Evolutionary conservation across 2,329 filamentous ascomycete genomes (phyloP).

Genomic region (Fusarium siculi): DNA sequence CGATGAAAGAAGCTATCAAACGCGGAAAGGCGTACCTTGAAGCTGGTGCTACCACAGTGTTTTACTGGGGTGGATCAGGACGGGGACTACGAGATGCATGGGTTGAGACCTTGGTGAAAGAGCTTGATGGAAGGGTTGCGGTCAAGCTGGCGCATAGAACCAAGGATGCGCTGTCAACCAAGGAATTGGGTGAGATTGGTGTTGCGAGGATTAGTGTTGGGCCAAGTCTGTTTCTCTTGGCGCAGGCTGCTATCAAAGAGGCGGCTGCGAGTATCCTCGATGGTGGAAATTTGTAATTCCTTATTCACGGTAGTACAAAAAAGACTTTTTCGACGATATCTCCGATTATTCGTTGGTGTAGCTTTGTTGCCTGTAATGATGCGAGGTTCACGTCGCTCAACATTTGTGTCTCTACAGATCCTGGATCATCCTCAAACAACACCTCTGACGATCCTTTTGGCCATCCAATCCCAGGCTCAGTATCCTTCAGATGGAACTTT

Average conservation of each 20-base stretch:
- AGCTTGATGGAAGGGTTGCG: slow-evolving; percentile 61
- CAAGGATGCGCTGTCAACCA: slow-evolving; percentile 54
- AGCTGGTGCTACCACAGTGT: slow-evolving; percentile 68
- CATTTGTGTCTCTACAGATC: not conserved
- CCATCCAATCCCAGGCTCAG: not conserved
- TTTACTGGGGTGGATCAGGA: slow-evolving; percentile 66
- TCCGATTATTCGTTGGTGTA: not conserved
- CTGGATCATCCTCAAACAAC: not conserved
- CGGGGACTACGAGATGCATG: slow-evolving; percentile 58
- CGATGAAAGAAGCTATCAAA: slow-evolving; percentile 60
- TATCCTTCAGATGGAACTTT: not conserved
- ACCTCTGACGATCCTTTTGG: slow-evolving; percentile 1
- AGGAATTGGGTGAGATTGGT: slow-evolving; percentile 59
- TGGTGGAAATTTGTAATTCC: slow-evolving; percentile 37
- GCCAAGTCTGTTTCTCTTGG: slow-evolving; percentile 56
- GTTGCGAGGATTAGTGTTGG: slow-evolving; percentile 67
- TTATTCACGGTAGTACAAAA: not conserved
- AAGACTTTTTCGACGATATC: too few species aligned
- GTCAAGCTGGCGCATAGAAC: slow-evolving; percentile 54
- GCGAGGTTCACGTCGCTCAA: not conserved
- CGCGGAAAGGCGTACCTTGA: slow-evolving; percentile 67
- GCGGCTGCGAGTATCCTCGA: slow-evolving; percentile 47
- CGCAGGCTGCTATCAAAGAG: slow-evolving; percentile 52
- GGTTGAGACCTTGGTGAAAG: slow-evolving; percentile 58
- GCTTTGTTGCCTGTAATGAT: not conserved